Base-by-base conservation (phyloP, 2,329 filamentous ascomycete species). In the Fusarium sp. region DNA sequence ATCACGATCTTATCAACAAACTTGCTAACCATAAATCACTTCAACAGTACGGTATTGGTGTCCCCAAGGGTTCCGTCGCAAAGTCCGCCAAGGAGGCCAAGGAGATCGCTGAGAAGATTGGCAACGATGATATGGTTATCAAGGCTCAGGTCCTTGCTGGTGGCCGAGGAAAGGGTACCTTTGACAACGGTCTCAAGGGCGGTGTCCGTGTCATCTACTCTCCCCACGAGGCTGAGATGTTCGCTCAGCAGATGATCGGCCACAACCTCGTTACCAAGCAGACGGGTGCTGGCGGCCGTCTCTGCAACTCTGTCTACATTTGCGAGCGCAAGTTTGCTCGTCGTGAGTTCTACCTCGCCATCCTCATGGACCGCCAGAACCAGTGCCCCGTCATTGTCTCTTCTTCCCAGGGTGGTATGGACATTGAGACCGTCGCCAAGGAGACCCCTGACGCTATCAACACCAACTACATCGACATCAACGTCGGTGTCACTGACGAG, bases 241-340 rank as follows among this genome's bases (percentile, higher is more conserved):
- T 99, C 81, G 95, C 96, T 76, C 89, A 95, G 76, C 94, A 99
- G 87, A 99, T 99, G 96, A 98, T 99, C 83, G 96, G 96, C 80
- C 95, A 99, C 87, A 98, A 98, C 85, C 93, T 99, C 83, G 89
- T 99, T 84, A 99, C 96, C 83, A 99, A 99, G 90, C 96, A 99
- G 88, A 99, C 96, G 63, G 96, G 96, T 81, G 93, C 95, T 76
- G 89, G 84, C 76, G 96, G 96, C 80, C 93, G 96, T 82, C 89
- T 97, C 81, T 99, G 96, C 89, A 98, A 93, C 84, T 89, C 94
- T 71, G 96, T 99, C 80, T 98, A 97, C 87, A 98, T 99, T 81
- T 97, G 95, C 85, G 96, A 99, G 89, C 94, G 96, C 88, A 99
- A 99, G 88, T 99, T 98, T 80, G 96, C 96, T 76, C 94, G 96